Conservation (phyloP, 495 filamentous ascomycete genomes). For the Haplographium delicatum region DNA sequence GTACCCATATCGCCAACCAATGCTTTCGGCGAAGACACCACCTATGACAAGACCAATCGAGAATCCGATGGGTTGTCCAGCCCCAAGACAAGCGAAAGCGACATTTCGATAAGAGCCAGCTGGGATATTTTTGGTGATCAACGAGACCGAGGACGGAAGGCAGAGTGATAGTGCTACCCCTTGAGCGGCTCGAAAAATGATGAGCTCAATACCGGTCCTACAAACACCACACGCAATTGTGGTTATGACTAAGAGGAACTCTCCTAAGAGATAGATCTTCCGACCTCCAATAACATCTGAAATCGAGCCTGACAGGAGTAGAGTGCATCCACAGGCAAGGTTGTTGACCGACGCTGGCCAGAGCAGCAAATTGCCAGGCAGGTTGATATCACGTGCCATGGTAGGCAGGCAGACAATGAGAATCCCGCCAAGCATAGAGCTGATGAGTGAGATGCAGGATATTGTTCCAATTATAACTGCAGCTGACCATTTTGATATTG, state of each 20-base stretch:
- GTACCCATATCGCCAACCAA: conserved; percentile 47
- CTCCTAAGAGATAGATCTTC: conserved; percentile 39
- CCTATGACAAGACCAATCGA: conserved; percentile 48
- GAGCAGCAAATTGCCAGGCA: conserved; percentile 34
- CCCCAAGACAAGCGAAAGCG: conserved; percentile 45
- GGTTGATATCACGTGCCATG: conserved; percentile 40
- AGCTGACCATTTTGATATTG: conserved; percentile 14
- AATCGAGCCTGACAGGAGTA: conserved; percentile 45
- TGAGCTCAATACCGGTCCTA: conserved; percentile 39
- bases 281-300: conserved; percentile 47
- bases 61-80: conserved; percentile 48
- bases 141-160: conserved; percentile 43
- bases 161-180: conserved; percentile 47
- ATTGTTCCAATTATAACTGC: conserved; percentile 4
- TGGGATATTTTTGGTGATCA: conserved; percentile 34
- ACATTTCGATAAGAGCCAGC: conserved; percentile 43
- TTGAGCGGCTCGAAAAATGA: conserved; percentile 45
- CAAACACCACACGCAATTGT: conserved; percentile 41
- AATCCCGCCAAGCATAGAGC: conserved; percentile 11
- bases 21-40: conserved; percentile 42
- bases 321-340: conserved; percentile 37
- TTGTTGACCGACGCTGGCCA: conserved; percentile 45
- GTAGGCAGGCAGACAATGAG: conserved; percentile 41
- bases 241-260: conserved; percentile 36
- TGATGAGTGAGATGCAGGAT: conserved; percentile 12